Evolutionary conservation across 768 basidiomycete species (phyloP), one percentile per base, ranked within the genome.

Genomic region (Phanerochaete sordida): DNA sequence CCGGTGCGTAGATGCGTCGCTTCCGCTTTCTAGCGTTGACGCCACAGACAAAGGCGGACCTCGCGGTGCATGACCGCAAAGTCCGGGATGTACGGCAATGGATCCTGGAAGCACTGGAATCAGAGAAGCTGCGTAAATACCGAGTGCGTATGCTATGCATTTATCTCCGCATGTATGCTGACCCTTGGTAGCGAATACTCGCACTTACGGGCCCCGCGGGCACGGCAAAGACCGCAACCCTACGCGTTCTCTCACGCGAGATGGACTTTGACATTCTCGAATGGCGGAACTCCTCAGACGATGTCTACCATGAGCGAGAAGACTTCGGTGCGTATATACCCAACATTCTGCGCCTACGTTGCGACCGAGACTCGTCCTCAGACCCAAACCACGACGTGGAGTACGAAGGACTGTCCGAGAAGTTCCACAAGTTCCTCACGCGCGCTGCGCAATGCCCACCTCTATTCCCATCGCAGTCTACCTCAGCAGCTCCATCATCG

Each of bases 141-240:
- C 79, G 92, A 23, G 93, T 93, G 62, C 37, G 85, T 78, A 28
- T n/a, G 7, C 12, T 55, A 12, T 49, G 51, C 55, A 51, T 47
- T 9, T 47, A 23, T 15, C 2, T 23, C 19, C 16, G 26, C 13
- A 43, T 5, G 9, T 52, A 6, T n/a, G 9, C 44, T 53, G 44
- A 47, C 16, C 56, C 48, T 43, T 12, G 49, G 2, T 58, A 98
- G 91, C 82, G 94, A 48, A 85, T 99, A 28, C 81, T 98, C 7
- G 84, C 84, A 0, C 74, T 99, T 12, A 90, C 91, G 2, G 96
- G 96, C 1, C 92, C 93, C 0, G 87, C 96, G 8, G 96, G 96
- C 1, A 84, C 86, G 0, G 96, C 85, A 0, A 99, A 99, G 77
- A 97, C 96, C 0, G 82, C 94, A 0, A 93, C 93, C 0, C 65